Evolutionary conservation across 768 basidiomycete species (phyloP), one percentile per base, ranked within the genome.

Genomic region (Pulveroboletus sp.): DNA sequence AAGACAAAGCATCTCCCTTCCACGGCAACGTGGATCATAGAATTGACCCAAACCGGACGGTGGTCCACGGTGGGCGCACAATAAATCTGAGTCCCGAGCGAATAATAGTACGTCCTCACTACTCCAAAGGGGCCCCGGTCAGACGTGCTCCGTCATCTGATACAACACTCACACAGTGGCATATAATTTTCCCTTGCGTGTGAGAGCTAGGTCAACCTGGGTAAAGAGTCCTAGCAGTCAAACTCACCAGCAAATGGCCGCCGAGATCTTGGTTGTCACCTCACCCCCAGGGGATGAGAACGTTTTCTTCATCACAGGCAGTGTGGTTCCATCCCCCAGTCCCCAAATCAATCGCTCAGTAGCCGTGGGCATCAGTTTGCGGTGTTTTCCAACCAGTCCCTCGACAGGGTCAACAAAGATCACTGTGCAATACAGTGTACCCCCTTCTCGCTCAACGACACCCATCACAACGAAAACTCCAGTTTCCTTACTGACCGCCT

Each of bases 1-100:
- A 86, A 69, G 43, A 86, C 84, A 63, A 84, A 83, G 65, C 82
- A 83, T 24, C 84, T 76, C 9, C 84, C 84, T 60, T 86, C 84
- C 32, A 81, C 66, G 1, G 84, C 83, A 43, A 86, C 81, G 57
- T 83, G 82, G 24, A 67, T 58, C 80, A 84, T 83, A 1, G 79
- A 76, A 49, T 69, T 65, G 54, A 72, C 72, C 84, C 83, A 86
- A 8, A 60, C 69, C 2, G 75, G 73, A 3, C 83, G 71, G 5
- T 74, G 70, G 54, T 85, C 84, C 18, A 84, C 82, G 1, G 84
- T 85, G 1, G 83, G 82, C 0, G 80, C 83, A 58, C 81, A 83
- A 60, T 83, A 82, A 13, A 85, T 66, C 57, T 83, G 75, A 2
- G 77, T 79, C 10, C 80, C 80, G 38, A 76, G 67, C 6, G 77